A percentile compares a stretch with the other conserved stretches of the same genome.
These are phyloP conservation scores for Ceratocystis ficicola DNA, from an alignment of 2,329 filamentous ascomycete genomes.

Conservation along the genomic window DNA sequence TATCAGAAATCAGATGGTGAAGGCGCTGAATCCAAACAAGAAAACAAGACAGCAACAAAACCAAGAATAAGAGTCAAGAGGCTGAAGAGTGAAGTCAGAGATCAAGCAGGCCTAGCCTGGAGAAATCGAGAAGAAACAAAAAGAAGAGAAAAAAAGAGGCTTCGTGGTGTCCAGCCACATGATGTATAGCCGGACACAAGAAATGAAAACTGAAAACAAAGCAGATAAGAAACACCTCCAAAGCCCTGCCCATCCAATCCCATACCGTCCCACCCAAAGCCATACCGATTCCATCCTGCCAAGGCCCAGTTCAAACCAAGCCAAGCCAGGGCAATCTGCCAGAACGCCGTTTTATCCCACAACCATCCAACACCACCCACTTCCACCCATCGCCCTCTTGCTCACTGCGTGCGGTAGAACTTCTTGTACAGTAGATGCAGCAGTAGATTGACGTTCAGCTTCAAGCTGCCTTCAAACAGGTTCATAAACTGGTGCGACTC, in stretches of 20 bases:
- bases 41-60: neutral
- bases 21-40: constrained; percentile 4
- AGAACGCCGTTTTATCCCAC: constrained; percentile 5
- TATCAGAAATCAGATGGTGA: neutral
- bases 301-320: neutral
- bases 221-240: neutral
- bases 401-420: constrained; percentile 68
- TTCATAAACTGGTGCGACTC: constrained; percentile 95
- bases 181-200: constrained; percentile 6
- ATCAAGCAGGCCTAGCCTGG: neutral
- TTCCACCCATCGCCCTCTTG: neutral
- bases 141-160: neutral
- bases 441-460: constrained; percentile 91
- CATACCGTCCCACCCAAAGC: neutral
- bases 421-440: constrained; percentile 98
- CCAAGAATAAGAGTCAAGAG: neutral
- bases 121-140: neutral
- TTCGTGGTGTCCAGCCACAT: constrained; percentile 6
- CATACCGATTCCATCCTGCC: neutral
- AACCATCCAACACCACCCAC: neutral
- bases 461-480: constrained; percentile 72
- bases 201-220: constrained; percentile 1
- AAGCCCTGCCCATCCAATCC: neutral
- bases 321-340: neutral
- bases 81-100: constrained; percentile 4